Evolutionary conservation across 176 grass and related monocot genomes (phyloP).

Genomic region (Musa schizocarpa): DNA sequence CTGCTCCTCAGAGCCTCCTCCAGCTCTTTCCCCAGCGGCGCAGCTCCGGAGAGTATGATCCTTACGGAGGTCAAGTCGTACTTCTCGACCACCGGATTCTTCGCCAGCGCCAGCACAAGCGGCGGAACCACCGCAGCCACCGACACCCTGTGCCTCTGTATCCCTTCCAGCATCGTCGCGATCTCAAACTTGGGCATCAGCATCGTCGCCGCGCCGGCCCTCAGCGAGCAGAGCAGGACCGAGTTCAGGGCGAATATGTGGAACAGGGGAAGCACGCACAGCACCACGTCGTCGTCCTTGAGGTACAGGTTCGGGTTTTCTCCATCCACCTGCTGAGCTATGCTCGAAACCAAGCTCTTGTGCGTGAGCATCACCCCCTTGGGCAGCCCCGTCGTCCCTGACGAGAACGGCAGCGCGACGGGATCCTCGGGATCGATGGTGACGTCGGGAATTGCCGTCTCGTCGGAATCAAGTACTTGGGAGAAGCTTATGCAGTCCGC

Average conservation of each 20-base stretch:
- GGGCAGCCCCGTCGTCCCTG: constrained; percentile 38
- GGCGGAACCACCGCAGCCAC: constrained; percentile 46
- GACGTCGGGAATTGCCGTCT: constrained; percentile 4
- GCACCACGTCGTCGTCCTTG: constrained; percentile 23
- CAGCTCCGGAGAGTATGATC: constrained; percentile 27
- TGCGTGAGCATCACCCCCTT: constrained; percentile 39
- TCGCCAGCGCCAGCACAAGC: constrained; percentile 35
- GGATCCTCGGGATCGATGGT: constrained; percentile 20
- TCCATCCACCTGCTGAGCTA: constrained; percentile 37
- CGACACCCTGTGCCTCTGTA: constrained; percentile 29
- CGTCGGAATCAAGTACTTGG: constrained; percentile 10
- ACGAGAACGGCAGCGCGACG: constrained; percentile 32
- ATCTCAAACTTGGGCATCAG: constrained; percentile 46
- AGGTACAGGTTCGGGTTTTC: constrained; percentile 35
- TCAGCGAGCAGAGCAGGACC: constrained; percentile 30
- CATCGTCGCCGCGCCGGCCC: constrained; percentile 31
- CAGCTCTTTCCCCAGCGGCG: constrained; percentile 39
- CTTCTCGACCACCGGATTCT: constrained; percentile 37
- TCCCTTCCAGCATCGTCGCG: constrained; percentile 23
- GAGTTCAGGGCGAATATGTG: constrained; percentile 44
- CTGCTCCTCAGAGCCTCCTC: constrained; percentile 23
- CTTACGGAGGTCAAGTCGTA: constrained; percentile 30
- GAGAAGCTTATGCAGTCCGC: constrained; percentile 24
- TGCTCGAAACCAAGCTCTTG: constrained; percentile 32
- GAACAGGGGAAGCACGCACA: constrained; percentile 42